Evolutionary conservation across 495 filamentous ascomycete species (phyloP).

Genomic region (Pyrenopolyporus hunteri): DNA sequence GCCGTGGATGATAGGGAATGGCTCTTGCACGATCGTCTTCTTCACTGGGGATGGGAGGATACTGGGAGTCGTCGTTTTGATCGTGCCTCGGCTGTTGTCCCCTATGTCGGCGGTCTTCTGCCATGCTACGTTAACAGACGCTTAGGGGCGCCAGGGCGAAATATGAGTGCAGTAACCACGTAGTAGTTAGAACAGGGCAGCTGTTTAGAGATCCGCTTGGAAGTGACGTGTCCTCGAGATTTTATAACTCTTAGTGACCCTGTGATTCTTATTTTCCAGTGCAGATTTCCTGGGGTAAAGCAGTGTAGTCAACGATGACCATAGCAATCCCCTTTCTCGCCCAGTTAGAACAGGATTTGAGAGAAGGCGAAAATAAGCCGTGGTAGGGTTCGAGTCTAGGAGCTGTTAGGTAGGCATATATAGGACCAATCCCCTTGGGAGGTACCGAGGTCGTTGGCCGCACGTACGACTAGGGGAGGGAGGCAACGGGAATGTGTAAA

Average conservation of each 20-base stretch:
- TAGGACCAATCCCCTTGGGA: slow-evolving; percentile 6
- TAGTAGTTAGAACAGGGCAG: slow-evolving; percentile 13
- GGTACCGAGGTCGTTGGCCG: background rate
- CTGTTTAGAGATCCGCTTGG: too few relatives aligned
- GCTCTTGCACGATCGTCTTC: slow-evolving; percentile 50
- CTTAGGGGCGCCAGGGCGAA: slow-evolving; percentile 35
- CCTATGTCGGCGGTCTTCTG: slow-evolving; percentile 50
- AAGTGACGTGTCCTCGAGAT: too few relatives aligned
- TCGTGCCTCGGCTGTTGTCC: slow-evolving; percentile 47
- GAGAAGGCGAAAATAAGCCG: slow-evolving; percentile 3
- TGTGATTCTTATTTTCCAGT: too few relatives aligned
- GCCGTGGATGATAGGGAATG: slow-evolving; percentile 41
- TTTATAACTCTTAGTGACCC: too few relatives aligned
- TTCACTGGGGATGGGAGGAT: slow-evolving; percentile 56
- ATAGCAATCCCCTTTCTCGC: slow-evolving; percentile 11
- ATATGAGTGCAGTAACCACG: slow-evolving; percentile 25
- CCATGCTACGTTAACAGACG: slow-evolving; percentile 48
- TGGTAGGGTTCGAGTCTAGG: slow-evolving; percentile 8
- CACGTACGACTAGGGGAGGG: background rate
- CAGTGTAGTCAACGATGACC: slow-evolving; percentile 11
- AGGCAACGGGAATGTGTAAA: slow-evolving; percentile 1
- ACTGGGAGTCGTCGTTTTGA: slow-evolving; percentile 48
- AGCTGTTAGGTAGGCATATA: slow-evolving; percentile 14
- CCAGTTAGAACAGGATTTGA: too few relatives aligned
- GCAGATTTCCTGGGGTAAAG: slow-evolving; percentile 11